A percentile compares a stretch with the other conserved stretches of the same genome.
These are phyloP conservation scores for Cryptococcus wingfieldii DNA, from an alignment of 1,284 basidiomycete species.

Conservation along the genomic window DNA sequence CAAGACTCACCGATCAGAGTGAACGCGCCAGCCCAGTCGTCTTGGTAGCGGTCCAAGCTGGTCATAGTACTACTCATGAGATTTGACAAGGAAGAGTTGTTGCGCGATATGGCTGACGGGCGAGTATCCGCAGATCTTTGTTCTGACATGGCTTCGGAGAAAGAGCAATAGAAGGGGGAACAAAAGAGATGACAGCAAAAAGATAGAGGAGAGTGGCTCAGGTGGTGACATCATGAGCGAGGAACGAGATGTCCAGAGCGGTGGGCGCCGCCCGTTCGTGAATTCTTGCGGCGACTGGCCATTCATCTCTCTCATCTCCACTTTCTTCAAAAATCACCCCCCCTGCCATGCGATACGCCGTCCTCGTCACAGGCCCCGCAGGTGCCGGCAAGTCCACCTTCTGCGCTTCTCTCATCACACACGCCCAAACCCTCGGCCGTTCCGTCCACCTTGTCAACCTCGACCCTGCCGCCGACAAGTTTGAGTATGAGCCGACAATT, in stretches of 20 bases:
- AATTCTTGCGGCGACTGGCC: too few relatives aligned
- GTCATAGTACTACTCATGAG: conserved; percentile 30
- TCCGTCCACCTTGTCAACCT: conserved; percentile 93
- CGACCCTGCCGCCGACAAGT: conserved; percentile 91
- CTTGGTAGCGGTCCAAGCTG: conserved; percentile 36
- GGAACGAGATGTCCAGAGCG: too few relatives aligned
- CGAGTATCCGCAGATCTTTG: too few relatives aligned
- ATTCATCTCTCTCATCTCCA: background rate
- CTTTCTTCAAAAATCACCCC: background rate
- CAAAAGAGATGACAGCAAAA: too few relatives aligned
- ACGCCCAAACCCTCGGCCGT: conserved; percentile 77
- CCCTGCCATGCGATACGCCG: conserved; percentile 75
- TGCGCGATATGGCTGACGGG: background rate
- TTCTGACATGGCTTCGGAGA: too few relatives aligned
- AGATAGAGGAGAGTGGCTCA: too few relatives aligned
- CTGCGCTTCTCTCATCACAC: conserved; percentile 80
- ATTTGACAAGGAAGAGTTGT: conserved; percentile 23
- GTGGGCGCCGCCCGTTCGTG: too few relatives aligned
- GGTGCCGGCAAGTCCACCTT: conserved; percentile 98
- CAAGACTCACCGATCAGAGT: conserved; percentile 40
- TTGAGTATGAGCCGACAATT: conserved; percentile 88
- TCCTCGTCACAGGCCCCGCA: conserved; percentile 69
- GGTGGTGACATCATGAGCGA: too few relatives aligned
- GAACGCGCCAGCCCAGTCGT: conserved; percentile 41
- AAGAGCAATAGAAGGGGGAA: too few relatives aligned